These are phyloP conservation scores for Sphagnum fallax DNA, from an alignment of 228 moss, liverwort and hornwort genomes.

Conservation along the genomic window DNA sequence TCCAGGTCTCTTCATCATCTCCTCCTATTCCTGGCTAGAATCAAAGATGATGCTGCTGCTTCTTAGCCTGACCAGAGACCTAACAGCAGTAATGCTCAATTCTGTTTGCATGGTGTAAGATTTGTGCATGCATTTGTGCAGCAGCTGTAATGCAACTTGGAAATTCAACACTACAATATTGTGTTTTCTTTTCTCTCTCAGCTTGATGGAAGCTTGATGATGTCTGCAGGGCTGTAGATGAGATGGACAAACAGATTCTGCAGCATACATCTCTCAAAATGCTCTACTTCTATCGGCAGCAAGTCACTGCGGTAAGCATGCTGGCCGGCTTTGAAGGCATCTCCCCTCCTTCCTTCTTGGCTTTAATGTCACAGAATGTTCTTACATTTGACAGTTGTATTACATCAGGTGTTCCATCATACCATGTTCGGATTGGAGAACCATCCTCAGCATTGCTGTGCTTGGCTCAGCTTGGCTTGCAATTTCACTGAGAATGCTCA, in stretches of 20 bases:
- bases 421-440: slow-evolving; percentile 99
- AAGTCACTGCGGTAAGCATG: slow-evolving; percentile 77
- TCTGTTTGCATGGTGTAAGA: too few relatives aligned
- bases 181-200: too few relatives aligned
- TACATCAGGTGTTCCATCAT: slow-evolving; percentile 70
- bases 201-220: too few relatives aligned
- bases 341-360: too few relatives aligned
- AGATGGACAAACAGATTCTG: slow-evolving; percentile 86
- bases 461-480: slow-evolving; percentile 90
- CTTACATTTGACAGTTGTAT: not conserved
- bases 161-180: too few relatives aligned
- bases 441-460: slow-evolving; percentile 96
- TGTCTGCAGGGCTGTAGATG: slow-evolving; percentile 67
- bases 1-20: slow-evolving; percentile 36
- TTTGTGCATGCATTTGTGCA: too few relatives aligned
- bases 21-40: not conserved
- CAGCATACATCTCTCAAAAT: slow-evolving; percentile 84
- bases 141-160: too few relatives aligned
- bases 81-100: too few relatives aligned
- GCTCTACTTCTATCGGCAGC: slow-evolving; percentile 83
- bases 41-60: too few relatives aligned
- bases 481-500: slow-evolving; percentile 95
- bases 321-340: too few relatives aligned
- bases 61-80: too few relatives aligned
- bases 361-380: too few relatives aligned